A percentile compares a stretch with the other conserved stretches of the same genome.
phyloP scores from a whole-genome alignment of 345 rosid genomes.

The Ceriops decandra region DNA sequence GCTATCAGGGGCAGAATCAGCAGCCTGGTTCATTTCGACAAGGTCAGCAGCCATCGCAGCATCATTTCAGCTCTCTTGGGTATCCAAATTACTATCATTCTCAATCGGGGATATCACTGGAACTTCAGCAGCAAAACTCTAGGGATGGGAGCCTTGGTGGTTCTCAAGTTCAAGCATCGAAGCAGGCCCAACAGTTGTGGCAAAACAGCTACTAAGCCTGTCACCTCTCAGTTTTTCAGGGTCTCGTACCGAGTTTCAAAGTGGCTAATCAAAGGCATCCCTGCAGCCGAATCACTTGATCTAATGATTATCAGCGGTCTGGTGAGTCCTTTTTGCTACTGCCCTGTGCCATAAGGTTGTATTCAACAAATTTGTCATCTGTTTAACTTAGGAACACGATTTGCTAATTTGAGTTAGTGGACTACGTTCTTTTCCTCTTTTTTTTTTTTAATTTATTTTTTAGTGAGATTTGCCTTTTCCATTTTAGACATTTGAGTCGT shows the following conservation, averaged over 20 bases:
- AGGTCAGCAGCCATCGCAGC: constrained; percentile 90
- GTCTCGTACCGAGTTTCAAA: constrained; percentile 39
- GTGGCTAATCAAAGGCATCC: constrained; percentile 37
- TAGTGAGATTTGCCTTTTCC: constrained; percentile 9
- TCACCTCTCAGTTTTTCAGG: constrained; percentile 53
- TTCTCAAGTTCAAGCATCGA: constrained; percentile 73
- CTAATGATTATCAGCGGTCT: constrained; percentile 22
- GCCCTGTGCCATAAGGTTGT: constrained; percentile 53
- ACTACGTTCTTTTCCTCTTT: constrained; percentile 8
- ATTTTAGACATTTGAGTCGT: neutral
- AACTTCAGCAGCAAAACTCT: constrained; percentile 89
- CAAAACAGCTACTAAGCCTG: constrained; percentile 76
- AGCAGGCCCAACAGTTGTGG: constrained; percentile 91
- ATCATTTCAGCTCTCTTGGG: constrained; percentile 58
- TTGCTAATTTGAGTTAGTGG: constrained; percentile 53
- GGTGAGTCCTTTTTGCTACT: constrained; percentile 36
- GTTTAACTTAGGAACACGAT: constrained; percentile 48
- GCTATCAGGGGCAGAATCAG: constrained; percentile 88
- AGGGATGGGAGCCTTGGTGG: constrained; percentile 62
- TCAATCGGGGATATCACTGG: constrained; percentile 67
- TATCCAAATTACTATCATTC: constrained; percentile 87
- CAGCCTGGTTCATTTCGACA: constrained; percentile 73
- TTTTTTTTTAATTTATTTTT: neutral
- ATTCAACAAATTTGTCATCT: constrained; percentile 38
- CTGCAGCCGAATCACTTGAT: constrained; percentile 16